phyloP scores from a whole-genome alignment of 306 rosid species.

The Albizia julibrissin region DNA sequence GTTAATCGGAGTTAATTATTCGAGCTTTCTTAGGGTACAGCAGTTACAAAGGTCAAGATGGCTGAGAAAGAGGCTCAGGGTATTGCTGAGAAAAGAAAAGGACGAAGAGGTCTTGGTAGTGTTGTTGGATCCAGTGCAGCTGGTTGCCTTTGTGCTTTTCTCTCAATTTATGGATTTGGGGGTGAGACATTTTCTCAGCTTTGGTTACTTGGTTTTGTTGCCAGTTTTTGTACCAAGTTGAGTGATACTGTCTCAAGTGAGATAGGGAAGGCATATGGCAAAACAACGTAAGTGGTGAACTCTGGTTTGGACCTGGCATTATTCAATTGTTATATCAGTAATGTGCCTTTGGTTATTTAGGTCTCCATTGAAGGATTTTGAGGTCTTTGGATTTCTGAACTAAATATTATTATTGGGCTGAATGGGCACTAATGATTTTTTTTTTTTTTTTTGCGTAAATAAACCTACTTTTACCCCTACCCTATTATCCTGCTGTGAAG shows the following conservation, averaged over 20 bases:
- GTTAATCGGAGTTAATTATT: constrained; percentile 41
- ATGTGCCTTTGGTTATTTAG: background rate
- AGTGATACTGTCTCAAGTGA: constrained; percentile 83
- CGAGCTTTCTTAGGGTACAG: constrained; percentile 69
- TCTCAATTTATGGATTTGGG: constrained; percentile 66
- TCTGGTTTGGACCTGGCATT: background rate
- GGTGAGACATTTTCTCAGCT: constrained; percentile 64
- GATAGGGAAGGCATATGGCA: constrained; percentile 76
- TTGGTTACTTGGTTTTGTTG: constrained; percentile 91
- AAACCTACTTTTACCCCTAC: background rate
- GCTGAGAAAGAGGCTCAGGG: constrained; percentile 92
- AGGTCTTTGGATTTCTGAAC: background rate
- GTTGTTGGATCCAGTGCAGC: constrained; percentile 98
- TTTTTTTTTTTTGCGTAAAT: background rate
- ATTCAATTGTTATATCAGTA: background rate
- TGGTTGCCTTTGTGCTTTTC: constrained; percentile 83
- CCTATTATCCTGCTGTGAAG: background rate
- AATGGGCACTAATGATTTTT: background rate
- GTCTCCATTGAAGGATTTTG: background rate
- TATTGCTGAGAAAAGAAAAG: constrained; percentile 90
- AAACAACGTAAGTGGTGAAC: constrained; percentile 54
- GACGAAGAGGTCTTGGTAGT: constrained; percentile 96
- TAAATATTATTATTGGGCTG: background rate
- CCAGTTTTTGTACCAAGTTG: constrained; percentile 97
- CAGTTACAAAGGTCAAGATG: constrained; percentile 89